A percentile compares a stretch with the other conserved stretches of the same genome.
Evolutionary conservation across 2,329 filamentous ascomycete species (phyloP).

Genomic region (Penicillium sp.): DNA sequence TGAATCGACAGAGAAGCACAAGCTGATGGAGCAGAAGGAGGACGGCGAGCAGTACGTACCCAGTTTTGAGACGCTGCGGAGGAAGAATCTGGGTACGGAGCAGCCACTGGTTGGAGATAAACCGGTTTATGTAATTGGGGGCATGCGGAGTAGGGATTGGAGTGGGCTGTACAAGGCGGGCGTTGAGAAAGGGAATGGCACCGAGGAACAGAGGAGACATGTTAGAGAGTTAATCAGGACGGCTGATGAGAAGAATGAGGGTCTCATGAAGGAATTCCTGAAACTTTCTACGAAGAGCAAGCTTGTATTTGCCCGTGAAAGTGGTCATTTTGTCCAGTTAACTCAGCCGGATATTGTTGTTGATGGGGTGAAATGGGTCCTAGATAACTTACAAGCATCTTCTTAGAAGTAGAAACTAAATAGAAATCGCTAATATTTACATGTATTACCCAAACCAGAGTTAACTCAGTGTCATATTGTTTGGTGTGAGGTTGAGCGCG

Average conservation of each 20-base stretch:
- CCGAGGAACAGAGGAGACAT: slow-evolving; percentile 25
- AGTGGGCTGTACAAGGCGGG: slow-evolving; percentile 28
- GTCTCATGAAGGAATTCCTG: slow-evolving; percentile 25
- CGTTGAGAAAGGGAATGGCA: slow-evolving; percentile 31
- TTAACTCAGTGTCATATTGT: too few species aligned
- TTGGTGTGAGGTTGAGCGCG: too few species aligned
- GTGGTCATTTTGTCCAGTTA: slow-evolving; percentile 35
- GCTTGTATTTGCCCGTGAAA: slow-evolving; percentile 27
- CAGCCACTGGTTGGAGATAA: slow-evolving; percentile 23
- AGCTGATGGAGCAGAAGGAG: slow-evolving; percentile 4
- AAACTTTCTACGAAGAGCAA: slow-evolving; percentile 27
- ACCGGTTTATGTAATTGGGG: slow-evolving; percentile 25
- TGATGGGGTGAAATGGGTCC: slow-evolving; percentile 31
- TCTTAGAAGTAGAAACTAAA: too few species aligned
- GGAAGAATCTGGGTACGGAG: slow-evolving; percentile 23
- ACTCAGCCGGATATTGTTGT: slow-evolving; percentile 34
- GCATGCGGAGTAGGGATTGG: slow-evolving; percentile 27
- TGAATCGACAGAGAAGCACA: slow-evolving; percentile 18
- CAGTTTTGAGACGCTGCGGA: slow-evolving; percentile 26
- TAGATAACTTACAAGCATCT: too few species aligned
- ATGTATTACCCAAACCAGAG: too few species aligned
- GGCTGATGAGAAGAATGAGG: slow-evolving; percentile 25
- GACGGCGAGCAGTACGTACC: slow-evolving; percentile 6
- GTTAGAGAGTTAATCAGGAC: slow-evolving; percentile 25
- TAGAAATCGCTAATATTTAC: too few species aligned